phyloP scores from a whole-genome alignment of 257 asterid genomes.

The Capsicum pubescens region DNA sequence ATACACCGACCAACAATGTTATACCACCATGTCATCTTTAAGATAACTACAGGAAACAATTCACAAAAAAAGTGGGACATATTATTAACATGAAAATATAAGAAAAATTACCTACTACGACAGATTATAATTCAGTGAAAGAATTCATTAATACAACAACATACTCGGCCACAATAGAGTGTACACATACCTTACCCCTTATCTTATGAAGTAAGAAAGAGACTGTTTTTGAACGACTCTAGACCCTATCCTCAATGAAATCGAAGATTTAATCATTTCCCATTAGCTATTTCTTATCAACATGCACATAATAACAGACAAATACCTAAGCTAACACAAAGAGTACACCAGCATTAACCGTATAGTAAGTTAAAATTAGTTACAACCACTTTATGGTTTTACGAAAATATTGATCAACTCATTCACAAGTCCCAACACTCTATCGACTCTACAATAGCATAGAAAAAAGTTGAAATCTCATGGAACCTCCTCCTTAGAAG shows the following conservation, averaged over 20 bases:
- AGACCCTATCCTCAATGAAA: constrained; percentile 58
- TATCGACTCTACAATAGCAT: no score
- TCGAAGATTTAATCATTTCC: constrained; percentile 24
- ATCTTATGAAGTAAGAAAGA: neutral
- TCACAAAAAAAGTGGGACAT: neutral
- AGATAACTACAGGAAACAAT: neutral
- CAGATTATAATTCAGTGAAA: neutral
- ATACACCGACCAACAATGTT: neutral
- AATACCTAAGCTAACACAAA: neutral
- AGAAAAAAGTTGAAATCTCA: no score
- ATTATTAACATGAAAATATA: neutral
- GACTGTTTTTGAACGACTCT: neutral
- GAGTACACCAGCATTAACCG: neutral
- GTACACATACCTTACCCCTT: neutral
- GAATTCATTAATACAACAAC: neutral
- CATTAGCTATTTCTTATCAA: neutral
- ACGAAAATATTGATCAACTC: constrained; percentile 18
- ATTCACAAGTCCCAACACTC: neutral
- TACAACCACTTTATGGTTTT: constrained; percentile 14
- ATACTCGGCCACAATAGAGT: neutral
- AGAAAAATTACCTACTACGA: neutral
- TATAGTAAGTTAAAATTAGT: constrained; percentile 23
- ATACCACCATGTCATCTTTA: neutral
- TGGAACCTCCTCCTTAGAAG: no score
- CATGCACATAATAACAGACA: constrained; percentile 34